Base-by-base conservation (phyloP, 129 eudicot genomes). In the Escallonia rubra region DNA sequence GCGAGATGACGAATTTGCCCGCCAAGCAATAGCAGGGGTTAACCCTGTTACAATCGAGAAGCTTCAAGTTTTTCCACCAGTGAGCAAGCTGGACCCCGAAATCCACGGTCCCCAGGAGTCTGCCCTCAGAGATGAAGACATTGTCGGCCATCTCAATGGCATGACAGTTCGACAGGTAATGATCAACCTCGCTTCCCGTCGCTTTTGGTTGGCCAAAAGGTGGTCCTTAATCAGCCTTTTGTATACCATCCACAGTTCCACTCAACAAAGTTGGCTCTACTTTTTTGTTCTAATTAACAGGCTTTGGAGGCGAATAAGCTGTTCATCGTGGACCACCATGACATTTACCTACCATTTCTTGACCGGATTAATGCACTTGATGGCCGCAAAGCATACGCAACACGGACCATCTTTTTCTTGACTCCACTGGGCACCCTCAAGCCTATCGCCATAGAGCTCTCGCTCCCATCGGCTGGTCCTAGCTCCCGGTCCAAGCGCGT, bases 1-100 rank as follows among this genome's bases (percentile, higher is more conserved):
- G 65, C 68, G 99, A 48, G 99, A 94, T 52, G 99, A 94, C 60
- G 99, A 94, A 85, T 94, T 94, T 81, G 97, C 89, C 8, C 84
- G 99, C 16, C 96, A 94, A 78, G 76, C 89, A 63, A 64, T 94
- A 59, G 97, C 99, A 3, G 99, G 99, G 60, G 89, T 94, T 43
- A 94, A 94, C 76, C 99, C 99, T 2, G 89, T 81, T 4, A 85
- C 65, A 78, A 94, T 94, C 9, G 96, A 90, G 83, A 85, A 82
- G 78, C 92, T 94, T 50, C 65, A 67, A 41, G 77, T 54, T 45
- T 94, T 86, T 73, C 99, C 99, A 5, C 99, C 99, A 0, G 78
- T 74, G 39, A 90, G 97, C 76, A 81, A 74, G 57, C 95, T 94
- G n/a, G 97, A 90, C 73, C 90, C 90, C 48, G 94, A 79, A 60